These are phyloP conservation scores for Hericium rajendrae DNA, from an alignment of 768 basidiomycete genomes.

Conservation along the genomic window DNA sequence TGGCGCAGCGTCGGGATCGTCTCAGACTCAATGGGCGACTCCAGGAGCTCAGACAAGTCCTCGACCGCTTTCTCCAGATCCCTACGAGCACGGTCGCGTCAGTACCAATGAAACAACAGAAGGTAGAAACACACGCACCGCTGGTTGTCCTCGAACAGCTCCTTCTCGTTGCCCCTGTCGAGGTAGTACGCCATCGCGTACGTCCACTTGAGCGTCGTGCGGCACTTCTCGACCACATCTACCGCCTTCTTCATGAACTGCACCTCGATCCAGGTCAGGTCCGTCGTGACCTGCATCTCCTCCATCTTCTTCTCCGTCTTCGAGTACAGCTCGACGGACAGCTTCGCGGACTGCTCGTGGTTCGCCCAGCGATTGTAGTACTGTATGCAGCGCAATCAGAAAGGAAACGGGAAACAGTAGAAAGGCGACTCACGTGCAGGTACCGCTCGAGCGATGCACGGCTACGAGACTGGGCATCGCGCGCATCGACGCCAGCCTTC, in stretches of 20 bases:
- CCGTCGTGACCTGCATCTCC: conserved; percentile 91
- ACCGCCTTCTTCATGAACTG: conserved; percentile 99
- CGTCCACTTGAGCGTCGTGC: conserved; percentile 97
- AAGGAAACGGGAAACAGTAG: background rate
- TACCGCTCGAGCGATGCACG: conserved; percentile 91
- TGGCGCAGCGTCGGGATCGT: conserved; percentile 73
- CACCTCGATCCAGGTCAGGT: conserved; percentile 95
- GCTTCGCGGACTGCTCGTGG: conserved; percentile 98
- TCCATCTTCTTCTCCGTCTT: conserved; percentile 99
- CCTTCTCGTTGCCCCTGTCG: conserved; percentile 82
- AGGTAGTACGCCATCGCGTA: conserved; percentile 99
- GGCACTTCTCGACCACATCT: conserved; percentile 81
- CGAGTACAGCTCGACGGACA: conserved; percentile 82
- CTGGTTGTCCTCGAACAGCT: conserved; percentile 96
- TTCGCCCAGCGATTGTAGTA: conserved; percentile 99
- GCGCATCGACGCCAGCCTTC: conserved; percentile 76
- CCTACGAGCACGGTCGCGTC: conserved; percentile 28
- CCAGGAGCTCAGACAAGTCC: conserved; percentile 85
- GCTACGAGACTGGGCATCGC: conserved; percentile 85
- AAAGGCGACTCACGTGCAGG: conserved; percentile 63
- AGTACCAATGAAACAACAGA: background rate
- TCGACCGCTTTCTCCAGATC: conserved; percentile 95
- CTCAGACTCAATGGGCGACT: conserved; percentile 84
- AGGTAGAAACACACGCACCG: conserved; percentile 34
- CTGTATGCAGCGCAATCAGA: conserved; percentile 27